Base-by-base conservation (phyloP, 805 yeast species). In the Candida silvicultrix region DNA sequence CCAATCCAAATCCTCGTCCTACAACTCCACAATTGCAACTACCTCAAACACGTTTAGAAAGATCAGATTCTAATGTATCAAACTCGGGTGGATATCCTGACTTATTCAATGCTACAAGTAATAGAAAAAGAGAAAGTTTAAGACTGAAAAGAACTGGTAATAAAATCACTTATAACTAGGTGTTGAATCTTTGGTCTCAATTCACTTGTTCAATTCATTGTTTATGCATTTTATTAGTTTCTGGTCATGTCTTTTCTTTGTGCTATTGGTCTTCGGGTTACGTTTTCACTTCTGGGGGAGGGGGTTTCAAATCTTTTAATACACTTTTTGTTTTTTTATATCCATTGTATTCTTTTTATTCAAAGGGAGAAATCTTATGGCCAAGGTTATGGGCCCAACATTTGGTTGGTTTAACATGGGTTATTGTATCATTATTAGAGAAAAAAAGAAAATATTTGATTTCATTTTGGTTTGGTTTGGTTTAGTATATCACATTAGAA, bases 121-220 rank as follows among this genome's bases (percentile, higher is more conserved):
- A 71, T 50, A 65, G 81, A 49, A 77, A 77, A 57, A 69, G 81
- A 52, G 80, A 76, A 49, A 69, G 77, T 51, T 56, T 77, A 50
- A 71, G 75, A 47, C 57, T 75, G 54, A 76, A 76, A 56, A 70
- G 80, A 55, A 44, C 56, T n/a, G 61, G 63, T 21, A 56, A 52
- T 39, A 50, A 52, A 34, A 34, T 41, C 2, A 41, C 44, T 6
- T 35, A 42, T 16, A 35, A 19, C 21, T 23, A 28, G 14, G 9
- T 23, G 25, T 23, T 23, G 25, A 6, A 6, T 23, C 25, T 23
- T 23, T n/a, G n/a, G n/a, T n/a, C n/a, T n/a, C 28, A 7, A 23
- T 23, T 23, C 28, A 23, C 10, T 11, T 28, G 9, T 28, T 28
- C 28, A 31, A 10, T 11, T 32, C 15, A 6, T 7, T 32, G 19